Base-by-base conservation (phyloP, 148 eudicot genomes). In the Pharnaceum exiguum region DNA sequence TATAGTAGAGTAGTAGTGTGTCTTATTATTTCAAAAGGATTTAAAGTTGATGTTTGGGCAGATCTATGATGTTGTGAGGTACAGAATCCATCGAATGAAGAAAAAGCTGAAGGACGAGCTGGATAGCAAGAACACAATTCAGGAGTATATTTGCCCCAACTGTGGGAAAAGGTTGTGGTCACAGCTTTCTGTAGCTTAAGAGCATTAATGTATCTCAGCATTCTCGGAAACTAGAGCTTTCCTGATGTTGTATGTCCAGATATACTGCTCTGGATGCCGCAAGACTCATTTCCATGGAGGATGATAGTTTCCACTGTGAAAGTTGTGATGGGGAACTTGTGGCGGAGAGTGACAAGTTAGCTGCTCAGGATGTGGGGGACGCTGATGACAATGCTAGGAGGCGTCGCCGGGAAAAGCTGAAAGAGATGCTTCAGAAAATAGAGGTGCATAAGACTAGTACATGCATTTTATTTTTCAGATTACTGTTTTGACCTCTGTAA, bases 341-440 rank as follows among this genome's bases (percentile, higher is more conserved):
- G 43, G 99, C 95, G 32, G 99, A 89, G 77, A 77, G 87, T 75
- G 99, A 89, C 71, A 89, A 89, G 73, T 66, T 89, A 65, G 99
- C 89, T 62, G 84, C 77, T 62, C 90, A 89, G 64, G 99, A 89
- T 59, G 22, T 75, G 69, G 95, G 91, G 68, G 96, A 94, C 71
- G 89, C 85, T 48, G 96, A 94, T 78, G 99, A 94, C 68, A 94
- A 93, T 73, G 99, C 88, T 12, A 83, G 99, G 72, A 80, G 89
- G 60, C 78, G 96, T 22, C 85, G 93, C 1, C 95, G 87, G 63
- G 96, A 86, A 62, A 89, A 89, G 63, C 73, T 89, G 27, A 82
- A 76, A 62, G 89, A 84, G 49, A 78, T 82, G 91, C 96, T 94
- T 60, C 77, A 79, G 68, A 89, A 77, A 65, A 62, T 94, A 75